Evolutionary conservation across 2,329 filamentous ascomycete species (phyloP).

Genomic region (Fusarium denticulatum): DNA sequence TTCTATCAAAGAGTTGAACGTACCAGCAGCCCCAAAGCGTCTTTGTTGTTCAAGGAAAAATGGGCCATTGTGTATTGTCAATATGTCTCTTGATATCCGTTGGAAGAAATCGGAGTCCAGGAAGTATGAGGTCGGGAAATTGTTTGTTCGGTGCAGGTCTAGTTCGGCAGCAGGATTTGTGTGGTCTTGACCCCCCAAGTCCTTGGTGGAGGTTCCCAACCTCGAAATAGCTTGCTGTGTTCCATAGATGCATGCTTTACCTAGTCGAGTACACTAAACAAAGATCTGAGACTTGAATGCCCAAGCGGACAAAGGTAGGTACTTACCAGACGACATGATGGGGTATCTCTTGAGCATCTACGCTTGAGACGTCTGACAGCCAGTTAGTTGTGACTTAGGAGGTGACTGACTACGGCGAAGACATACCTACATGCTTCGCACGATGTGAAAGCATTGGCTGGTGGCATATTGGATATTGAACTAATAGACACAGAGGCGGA

Average conservation of each 20-base stretch:
- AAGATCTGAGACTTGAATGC: fast-evolving
- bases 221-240: background rate
- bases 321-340: background rate
- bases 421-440: background rate
- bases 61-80: fast-evolving
- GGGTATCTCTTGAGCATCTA: background rate
- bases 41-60: background rate
- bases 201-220: background rate
- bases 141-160: fast-evolving
- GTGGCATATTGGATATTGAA: background rate
- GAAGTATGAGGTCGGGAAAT: background rate
- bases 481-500: background rate
- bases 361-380: background rate
- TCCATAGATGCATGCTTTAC: background rate
- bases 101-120: background rate
- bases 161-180: background rate
- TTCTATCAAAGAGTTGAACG: background rate
- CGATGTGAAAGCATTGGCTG: background rate
- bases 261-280: background rate
- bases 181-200: fast-evolving
- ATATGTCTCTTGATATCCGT: background rate
- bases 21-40: background rate
- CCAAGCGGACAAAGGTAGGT: fast-evolving
- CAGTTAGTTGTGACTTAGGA: background rate
- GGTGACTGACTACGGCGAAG: too few species aligned